Base-by-base conservation (phyloP, 208 protist species). In the Borovskyia barvae region DNA sequence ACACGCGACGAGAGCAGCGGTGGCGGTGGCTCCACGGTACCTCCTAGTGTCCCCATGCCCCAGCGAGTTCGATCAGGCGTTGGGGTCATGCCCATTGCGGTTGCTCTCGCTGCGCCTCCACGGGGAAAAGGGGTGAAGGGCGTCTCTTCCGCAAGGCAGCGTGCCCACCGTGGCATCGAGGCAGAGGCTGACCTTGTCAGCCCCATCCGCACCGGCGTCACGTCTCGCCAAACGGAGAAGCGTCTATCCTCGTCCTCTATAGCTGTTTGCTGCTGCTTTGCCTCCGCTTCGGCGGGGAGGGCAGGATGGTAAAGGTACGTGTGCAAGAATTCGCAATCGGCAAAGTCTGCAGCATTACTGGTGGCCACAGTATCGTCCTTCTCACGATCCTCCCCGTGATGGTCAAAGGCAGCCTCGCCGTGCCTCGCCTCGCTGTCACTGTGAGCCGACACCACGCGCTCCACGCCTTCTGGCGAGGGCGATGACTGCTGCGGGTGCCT, bases 271-370 rank as follows among this genome's bases (percentile, higher is more conserved):
- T n/a, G n/a, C n/a, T n/a, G n/a, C n/a, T n/a, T n/a, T n/a, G n/a
- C n/a, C n/a, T n/a, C n/a, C n/a, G n/a, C n/a, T n/a, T n/a, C n/a
- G n/a, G n/a, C n/a, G n/a, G n/a, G n/a, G n/a, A 40, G 6, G 22
- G 47, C 24, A 9, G 63, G 46, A 48, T 56, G 57, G 47, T 63
- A 70, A 40, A 62, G 57, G 47, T 63, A 70, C 46, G 61, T 55
- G 6, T 48, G 54, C 46, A 26, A 46, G 32, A 62, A 70, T 25
- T 42, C 46, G 42, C 11, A 19, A 17, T 51, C 48, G 14, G 37
- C 45, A 32, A 42, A 50, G 17, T 29, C 41, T 15, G 28, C 54
- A 0, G 36, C 19, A 55, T 20, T 22, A 28, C n/a, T 19, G 37
- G 6, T 7, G 61, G 20, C 32, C 17, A 9, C 1, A 28, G 19